phyloP scores from a whole-genome alignment of 148 eudicot genomes.

The Heliamphora exappendiculata region DNA sequence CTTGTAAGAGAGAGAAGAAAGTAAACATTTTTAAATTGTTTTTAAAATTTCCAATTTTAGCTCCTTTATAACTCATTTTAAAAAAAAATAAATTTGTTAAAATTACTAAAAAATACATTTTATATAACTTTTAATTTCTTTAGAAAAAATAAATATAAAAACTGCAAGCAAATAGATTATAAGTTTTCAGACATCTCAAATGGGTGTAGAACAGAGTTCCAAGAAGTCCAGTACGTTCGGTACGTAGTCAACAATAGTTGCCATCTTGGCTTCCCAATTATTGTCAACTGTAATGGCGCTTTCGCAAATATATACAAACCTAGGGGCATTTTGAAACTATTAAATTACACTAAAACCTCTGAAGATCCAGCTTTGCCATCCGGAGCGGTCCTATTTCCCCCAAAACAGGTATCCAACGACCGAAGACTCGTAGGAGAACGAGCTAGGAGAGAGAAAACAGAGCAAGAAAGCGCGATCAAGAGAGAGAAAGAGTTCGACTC shows the following conservation, averaged over 20 bases:
- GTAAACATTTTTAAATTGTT: too few species aligned
- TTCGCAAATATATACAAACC: neutral
- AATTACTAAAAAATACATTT: neutral
- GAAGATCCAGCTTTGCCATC: slow-evolving; percentile 57
- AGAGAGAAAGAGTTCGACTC: slow-evolving; percentile 14
- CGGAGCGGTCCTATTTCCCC: slow-evolving; percentile 31
- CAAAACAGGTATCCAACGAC: neutral
- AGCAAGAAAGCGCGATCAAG: slow-evolving; percentile 11
- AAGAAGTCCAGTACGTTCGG: neutral
- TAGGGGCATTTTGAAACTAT: neutral
- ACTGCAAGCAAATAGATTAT: too few species aligned
- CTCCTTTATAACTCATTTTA: too few species aligned
- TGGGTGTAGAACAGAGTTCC: too few species aligned
- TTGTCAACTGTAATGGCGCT: slow-evolving; percentile 1
- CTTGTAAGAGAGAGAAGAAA: too few species aligned
- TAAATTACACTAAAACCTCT: slow-evolving; percentile 1
- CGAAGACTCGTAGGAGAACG: slow-evolving; percentile 31
- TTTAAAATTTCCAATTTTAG: too few species aligned
- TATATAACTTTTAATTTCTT: neutral
- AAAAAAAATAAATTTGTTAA: too few species aligned
- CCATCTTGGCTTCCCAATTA: neutral
- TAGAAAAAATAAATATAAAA: too few species aligned
- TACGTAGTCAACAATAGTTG: neutral
- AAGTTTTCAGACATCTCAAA: too few species aligned
- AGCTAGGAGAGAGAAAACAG: slow-evolving; percentile 10